A percentile compares a stretch with the other conserved stretches of the same genome.
These are phyloP conservation scores for Ceratocystis colombiana DNA, from an alignment of 2,329 filamentous ascomycete species.

Conservation along the genomic window DNA sequence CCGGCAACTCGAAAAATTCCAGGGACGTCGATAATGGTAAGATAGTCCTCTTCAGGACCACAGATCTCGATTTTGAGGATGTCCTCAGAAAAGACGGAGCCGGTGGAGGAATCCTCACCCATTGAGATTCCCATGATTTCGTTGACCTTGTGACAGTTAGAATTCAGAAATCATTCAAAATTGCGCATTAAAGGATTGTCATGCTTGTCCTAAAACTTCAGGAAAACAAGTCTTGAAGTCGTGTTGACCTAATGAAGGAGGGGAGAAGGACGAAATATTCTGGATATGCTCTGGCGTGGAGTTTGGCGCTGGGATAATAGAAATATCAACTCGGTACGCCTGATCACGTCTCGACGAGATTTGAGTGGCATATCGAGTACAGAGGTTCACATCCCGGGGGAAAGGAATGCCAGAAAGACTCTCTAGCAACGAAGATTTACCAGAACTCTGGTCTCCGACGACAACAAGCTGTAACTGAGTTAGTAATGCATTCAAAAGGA, in stretches of 20 bases:
- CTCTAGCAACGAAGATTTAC: conserved; percentile 29
- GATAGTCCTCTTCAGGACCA: conserved; percentile 30
- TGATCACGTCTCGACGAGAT: conserved; percentile 27
- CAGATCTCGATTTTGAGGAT: conserved; percentile 28
- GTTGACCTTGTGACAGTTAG: conserved; percentile 16
- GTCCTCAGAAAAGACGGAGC: conserved; percentile 28
- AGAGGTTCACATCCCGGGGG: conserved; percentile 28
- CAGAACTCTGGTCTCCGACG: conserved; percentile 28
- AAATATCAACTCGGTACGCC: conserved; percentile 33
- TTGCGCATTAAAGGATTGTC: conserved; percentile 2
- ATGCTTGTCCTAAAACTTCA: conserved; percentile 31
- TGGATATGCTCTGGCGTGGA: conserved; percentile 26
- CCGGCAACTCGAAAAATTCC: conserved; percentile 36
- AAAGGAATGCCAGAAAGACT: conserved; percentile 29
- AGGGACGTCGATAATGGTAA: conserved; percentile 41
- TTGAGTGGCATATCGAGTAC: conserved; percentile 29
- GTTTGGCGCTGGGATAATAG: conserved; percentile 35
- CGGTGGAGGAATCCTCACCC: conserved; percentile 26
- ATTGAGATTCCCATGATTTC: conserved; percentile 18
- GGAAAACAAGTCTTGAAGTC: conserved; percentile 33
- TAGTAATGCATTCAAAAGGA: background rate
- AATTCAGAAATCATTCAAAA: background rate
- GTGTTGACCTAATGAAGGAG: background rate
- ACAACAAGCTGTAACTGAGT: conserved; percentile 27
- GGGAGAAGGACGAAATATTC: background rate